These are phyloP conservation scores for Leavenworthia alabamica DNA, from an alignment of 345 rosid genomes.

Conservation along the genomic window DNA sequence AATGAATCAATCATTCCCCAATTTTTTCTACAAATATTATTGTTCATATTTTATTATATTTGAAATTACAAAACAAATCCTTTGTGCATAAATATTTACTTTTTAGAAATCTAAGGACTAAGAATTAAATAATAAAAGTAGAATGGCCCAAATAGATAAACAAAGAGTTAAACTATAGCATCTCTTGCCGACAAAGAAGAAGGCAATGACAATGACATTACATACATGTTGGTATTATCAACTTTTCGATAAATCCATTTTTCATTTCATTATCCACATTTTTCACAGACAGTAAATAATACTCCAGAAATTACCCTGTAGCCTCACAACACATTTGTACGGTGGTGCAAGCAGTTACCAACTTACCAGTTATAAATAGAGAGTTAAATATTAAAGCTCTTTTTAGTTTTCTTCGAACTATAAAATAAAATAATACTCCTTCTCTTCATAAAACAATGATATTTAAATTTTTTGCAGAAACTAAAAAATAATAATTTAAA, in stretches of 20 bases:
- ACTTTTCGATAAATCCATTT: not conserved
- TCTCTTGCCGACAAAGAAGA: conserved; percentile 17
- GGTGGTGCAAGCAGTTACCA: not conserved
- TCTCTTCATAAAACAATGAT: too few species aligned
- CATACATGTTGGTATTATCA: not conserved
- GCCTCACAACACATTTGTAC: conserved; percentile 3
- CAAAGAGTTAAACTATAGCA: conserved; percentile 5
- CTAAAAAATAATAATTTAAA: too few species aligned
- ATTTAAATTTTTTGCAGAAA: too few species aligned
- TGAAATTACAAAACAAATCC: not conserved
- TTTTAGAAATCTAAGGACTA: not conserved
- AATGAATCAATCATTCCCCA: not conserved
- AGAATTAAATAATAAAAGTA: not conserved
- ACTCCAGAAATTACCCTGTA: not conserved
- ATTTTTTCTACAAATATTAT: not conserved
- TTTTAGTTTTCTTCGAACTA: not conserved
- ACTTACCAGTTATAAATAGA: conserved; percentile 2
- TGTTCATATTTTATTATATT: not conserved
- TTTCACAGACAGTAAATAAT: not conserved
- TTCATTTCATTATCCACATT: conserved; percentile 2
- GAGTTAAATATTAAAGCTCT: conserved; percentile 1
- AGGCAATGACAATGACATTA: conserved; percentile 18
- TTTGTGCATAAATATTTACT: not conserved
- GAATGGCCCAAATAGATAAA: conserved; percentile 4
- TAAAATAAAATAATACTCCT: not conserved